Evolutionary conservation across 163 green algal genomes (phyloP).

Genomic region (Scenedesmus sp.): DNA sequence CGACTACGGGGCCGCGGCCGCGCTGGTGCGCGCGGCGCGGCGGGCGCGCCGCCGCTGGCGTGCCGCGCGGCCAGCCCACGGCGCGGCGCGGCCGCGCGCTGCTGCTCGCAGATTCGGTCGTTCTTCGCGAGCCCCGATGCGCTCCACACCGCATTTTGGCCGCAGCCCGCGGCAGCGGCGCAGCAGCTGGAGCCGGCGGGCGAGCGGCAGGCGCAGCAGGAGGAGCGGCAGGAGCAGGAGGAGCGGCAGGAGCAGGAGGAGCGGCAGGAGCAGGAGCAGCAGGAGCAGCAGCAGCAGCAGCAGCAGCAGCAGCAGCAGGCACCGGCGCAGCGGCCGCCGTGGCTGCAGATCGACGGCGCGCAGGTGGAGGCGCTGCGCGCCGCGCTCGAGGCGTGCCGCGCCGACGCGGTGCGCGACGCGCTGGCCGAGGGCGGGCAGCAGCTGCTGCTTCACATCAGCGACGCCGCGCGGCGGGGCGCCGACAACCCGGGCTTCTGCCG

Average conservation of each 20-base stretch:
- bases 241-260: constrained; percentile 12
- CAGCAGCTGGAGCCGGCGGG: neutral
- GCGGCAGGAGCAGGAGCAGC: neutral
- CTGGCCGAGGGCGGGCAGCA: constrained; percentile 10
- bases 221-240: neutral
- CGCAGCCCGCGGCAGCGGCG: neutral
- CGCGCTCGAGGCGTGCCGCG: neutral
- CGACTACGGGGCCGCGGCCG: no score
- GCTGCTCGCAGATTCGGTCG: no score
- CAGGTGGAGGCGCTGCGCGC: constrained; percentile 31
- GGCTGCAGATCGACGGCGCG: constrained; percentile 37
- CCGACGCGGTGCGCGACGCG: constrained; percentile 22
- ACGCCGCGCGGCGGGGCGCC: neutral
- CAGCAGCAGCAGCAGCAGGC: constrained; percentile 3
- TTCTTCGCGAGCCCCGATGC: constrained; percentile 19
- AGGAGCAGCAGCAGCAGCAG: neutral
- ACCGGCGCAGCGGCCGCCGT: neutral
- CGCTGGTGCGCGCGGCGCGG: no score
- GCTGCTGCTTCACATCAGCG: constrained; percentile 36
- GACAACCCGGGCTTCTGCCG: constrained; percentile 31
- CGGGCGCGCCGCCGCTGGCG: no score
- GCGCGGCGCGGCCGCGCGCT: no score
- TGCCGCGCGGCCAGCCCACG: no score
- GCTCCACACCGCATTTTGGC: constrained; percentile 31
- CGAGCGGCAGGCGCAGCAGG: neutral